These are phyloP conservation scores for Aspergillus fructus DNA, from an alignment of 2,329 filamentous ascomycete species.

Conservation along the genomic window DNA sequence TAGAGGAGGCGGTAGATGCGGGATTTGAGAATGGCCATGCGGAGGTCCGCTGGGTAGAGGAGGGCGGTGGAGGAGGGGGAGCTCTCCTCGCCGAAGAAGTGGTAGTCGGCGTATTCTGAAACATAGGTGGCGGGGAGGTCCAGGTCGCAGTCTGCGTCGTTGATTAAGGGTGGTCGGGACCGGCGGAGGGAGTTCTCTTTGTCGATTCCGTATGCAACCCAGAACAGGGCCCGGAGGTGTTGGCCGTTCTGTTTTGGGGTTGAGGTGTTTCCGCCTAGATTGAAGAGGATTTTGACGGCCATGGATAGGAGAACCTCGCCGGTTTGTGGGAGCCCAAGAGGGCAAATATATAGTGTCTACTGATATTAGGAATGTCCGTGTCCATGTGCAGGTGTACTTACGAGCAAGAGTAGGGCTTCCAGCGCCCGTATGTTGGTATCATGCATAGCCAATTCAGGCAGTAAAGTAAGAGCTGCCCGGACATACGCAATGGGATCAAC, in stretches of 20 bases:
- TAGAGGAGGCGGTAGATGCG: slow-evolving; percentile 24
- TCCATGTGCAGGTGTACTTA: slow-evolving; percentile 6
- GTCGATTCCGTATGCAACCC: slow-evolving; percentile 26
- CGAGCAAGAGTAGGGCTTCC: slow-evolving; percentile 24
- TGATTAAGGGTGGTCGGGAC: slow-evolving; percentile 22
- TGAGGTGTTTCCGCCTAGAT: slow-evolving; percentile 18
- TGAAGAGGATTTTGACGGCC: slow-evolving; percentile 23
- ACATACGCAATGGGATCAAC: slow-evolving; percentile 21
- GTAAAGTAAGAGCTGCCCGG: slow-evolving; percentile 16
- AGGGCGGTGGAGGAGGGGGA: slow-evolving; percentile 17
- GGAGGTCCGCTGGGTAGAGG: slow-evolving; percentile 25
- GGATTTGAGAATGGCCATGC: slow-evolving; percentile 24
- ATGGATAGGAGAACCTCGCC: slow-evolving; percentile 23
- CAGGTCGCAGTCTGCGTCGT: slow-evolving; percentile 24
- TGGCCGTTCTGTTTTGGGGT: background rate
- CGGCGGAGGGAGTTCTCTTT: slow-evolving; percentile 24
- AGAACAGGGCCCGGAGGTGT: slow-evolving; percentile 26
- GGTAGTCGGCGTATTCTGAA: slow-evolving; percentile 17
- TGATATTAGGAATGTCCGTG: background rate
- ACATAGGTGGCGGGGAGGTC: slow-evolving; percentile 22
- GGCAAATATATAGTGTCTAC: slow-evolving; percentile 23
- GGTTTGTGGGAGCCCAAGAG: slow-evolving; percentile 23
- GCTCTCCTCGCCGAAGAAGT: slow-evolving; percentile 16
- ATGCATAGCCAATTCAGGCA: slow-evolving; percentile 24
- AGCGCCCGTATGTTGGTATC: slow-evolving; percentile 19